Evolutionary conservation across 345 rosid species (phyloP), one percentile per base, ranked within the genome.

Genomic region (Citrus trifoliata): DNA sequence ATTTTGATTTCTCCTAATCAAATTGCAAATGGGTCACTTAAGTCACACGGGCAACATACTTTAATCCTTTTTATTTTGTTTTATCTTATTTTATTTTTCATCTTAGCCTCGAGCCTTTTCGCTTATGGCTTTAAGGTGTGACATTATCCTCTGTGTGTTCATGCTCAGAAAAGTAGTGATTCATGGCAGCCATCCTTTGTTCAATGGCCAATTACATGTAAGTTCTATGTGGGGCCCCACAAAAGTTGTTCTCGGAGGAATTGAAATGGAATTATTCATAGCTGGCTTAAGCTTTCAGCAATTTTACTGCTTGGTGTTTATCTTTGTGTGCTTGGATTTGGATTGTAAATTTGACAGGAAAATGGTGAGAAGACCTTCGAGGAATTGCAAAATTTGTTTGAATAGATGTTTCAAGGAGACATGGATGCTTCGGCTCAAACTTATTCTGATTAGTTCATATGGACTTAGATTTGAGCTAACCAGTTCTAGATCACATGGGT

Each of bases 391-490:
- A 92, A 86, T 40, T 77, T 95, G 70, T 93, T 95, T 76, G 83
- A 90, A 32, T 95, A 95, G 40, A 91, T 95, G 94, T 92, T 95
- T 79, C 91, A 84, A 75, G 91, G 58, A 33, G 95, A 90, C 75
- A 68, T 76, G 8, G 82, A 67, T 1, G 80, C 90, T 21, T 86
- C 32, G 32, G 32, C 4, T 30, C 32, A 14, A 65, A 76, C 35
- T 76, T 25, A 18, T 30, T 64, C 42, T 64, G 63, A 64, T 61
- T 38, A 25, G 27, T 38, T 30, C 62, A 64, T 28, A 32, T 48
- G 22, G 30, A 28, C 32, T 74, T 18, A 21, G 70, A 73, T 64
- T 42, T 75, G 70, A 75, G 19, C 30, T 28, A 4, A 64, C 48
- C 69, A 16, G 61, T 46, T 63, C 46, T 33, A n/a, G 40, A 55